Evolutionary conservation across 345 rosid genomes (phyloP).

Genomic region (Salix koriyanagi): DNA sequence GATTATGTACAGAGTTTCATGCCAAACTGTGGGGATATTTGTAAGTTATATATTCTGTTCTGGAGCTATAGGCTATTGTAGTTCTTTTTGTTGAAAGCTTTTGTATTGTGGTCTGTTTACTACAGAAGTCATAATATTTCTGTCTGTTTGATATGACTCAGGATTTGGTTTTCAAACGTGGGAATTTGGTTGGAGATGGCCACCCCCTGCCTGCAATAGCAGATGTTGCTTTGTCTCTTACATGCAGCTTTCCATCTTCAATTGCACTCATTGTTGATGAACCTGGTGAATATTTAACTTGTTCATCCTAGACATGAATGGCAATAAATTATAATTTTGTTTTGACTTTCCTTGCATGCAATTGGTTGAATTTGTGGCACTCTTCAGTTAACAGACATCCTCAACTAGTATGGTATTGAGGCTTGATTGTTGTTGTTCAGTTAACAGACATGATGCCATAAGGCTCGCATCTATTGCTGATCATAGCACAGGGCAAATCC

Average conservation of each 20-base stretch:
- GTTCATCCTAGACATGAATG: neutral
- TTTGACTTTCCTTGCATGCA: constrained; percentile 4
- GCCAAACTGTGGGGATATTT: constrained; percentile 59
- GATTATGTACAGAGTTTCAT: constrained; percentile 53
- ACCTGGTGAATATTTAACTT: constrained; percentile 48
- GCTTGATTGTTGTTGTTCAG: no score
- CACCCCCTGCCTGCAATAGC: constrained; percentile 76
- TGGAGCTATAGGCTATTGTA: neutral
- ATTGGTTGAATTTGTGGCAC: constrained; percentile 25
- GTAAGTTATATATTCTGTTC: constrained; percentile 42
- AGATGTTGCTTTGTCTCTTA: constrained; percentile 50
- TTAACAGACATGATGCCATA: constrained; percentile 42
- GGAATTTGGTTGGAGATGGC: constrained; percentile 71
- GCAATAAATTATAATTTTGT: neutral
- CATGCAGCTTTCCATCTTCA: constrained; percentile 70
- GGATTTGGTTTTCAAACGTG: constrained; percentile 70
- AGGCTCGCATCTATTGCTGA: constrained; percentile 56
- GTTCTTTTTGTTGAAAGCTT: neutral
- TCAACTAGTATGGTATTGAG: no score
- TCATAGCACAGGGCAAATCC: constrained; percentile 48
- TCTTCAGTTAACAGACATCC: constrained; percentile 50
- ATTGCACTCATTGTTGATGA: constrained; percentile 76
- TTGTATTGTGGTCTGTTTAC: neutral
- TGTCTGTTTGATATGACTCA: constrained; percentile 37
- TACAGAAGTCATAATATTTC: constrained; percentile 14